These are phyloP conservation scores for Proliferodiscus dingleyae DNA, from an alignment of 2,329 filamentous ascomycete genomes.

Conservation along the genomic window DNA sequence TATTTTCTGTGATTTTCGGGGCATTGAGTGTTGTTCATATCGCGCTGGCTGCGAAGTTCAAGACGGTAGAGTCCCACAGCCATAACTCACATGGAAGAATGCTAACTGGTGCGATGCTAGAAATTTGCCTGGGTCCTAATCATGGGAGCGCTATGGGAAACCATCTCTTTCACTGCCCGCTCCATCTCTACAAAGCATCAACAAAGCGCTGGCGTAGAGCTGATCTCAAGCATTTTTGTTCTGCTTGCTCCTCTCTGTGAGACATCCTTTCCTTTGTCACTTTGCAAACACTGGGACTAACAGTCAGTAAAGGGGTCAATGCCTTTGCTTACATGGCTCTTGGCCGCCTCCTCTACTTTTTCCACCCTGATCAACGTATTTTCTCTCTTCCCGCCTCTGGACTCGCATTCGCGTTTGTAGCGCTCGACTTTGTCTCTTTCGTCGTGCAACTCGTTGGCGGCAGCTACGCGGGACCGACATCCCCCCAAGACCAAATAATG, in stretches of 20 bases:
- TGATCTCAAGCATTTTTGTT: slow-evolving; percentile 37
- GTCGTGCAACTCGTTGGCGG: slow-evolving; percentile 30
- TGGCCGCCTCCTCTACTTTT: slow-evolving; percentile 25
- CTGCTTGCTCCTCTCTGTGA: slow-evolving; percentile 30
- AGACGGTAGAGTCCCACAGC: slow-evolving; percentile 21
- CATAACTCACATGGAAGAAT: background rate
- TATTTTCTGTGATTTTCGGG: slow-evolving; percentile 33
- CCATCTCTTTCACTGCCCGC: slow-evolving; percentile 35
- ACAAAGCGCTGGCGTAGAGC: slow-evolving; percentile 29
- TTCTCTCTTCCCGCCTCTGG: slow-evolving; percentile 25
- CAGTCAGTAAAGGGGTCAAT: slow-evolving; percentile 18
- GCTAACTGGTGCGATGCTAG: slow-evolving; percentile 10
- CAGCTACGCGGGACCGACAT: slow-evolving; percentile 5
- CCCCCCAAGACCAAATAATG: slow-evolving; percentile 4
- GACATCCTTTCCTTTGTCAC: background rate
- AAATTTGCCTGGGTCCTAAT: slow-evolving; percentile 40
- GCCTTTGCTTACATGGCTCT: slow-evolving; percentile 30
- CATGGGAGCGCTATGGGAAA: slow-evolving; percentile 39
- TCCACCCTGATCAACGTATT: slow-evolving; percentile 33
- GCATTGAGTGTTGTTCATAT: slow-evolving; percentile 28
- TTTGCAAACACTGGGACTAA: slow-evolving; percentile 1
- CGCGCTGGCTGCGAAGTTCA: slow-evolving; percentile 31
- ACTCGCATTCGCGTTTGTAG: slow-evolving; percentile 41
- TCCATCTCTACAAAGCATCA: slow-evolving; percentile 37
- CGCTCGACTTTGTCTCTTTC: slow-evolving; percentile 38